phyloP scores from a whole-genome alignment of 805 yeast genomes.

The Scheffersomyces lignosus region DNA sequence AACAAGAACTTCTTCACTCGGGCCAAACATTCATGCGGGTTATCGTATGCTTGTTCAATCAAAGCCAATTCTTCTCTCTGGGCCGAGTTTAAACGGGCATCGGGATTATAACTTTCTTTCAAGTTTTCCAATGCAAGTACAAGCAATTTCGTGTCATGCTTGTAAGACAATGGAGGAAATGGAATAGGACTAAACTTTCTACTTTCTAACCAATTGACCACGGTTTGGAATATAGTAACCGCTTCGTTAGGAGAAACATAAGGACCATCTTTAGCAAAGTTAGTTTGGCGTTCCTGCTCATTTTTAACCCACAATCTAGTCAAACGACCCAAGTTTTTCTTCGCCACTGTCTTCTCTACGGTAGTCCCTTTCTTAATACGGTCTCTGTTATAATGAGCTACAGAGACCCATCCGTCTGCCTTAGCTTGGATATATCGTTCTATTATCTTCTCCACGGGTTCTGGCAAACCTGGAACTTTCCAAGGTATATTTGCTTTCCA shows the following conservation, averaged over 20 bases:
- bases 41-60: slow-evolving; percentile 95
- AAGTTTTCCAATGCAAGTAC: slow-evolving; percentile 86
- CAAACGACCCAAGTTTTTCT: slow-evolving; percentile 87
- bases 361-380: slow-evolving; percentile 86
- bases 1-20: slow-evolving; percentile 78
- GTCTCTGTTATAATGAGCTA: slow-evolving; percentile 90
- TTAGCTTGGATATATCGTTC: slow-evolving; percentile 90
- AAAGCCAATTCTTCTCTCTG: slow-evolving; percentile 92
- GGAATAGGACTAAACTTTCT: slow-evolving; percentile 85
- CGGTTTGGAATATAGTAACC: slow-evolving; percentile 76
- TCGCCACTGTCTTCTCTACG: slow-evolving; percentile 91
- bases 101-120: slow-evolving; percentile 69
- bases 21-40: slow-evolving; percentile 89
- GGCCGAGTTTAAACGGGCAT: slow-evolving; percentile 74
- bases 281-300: slow-evolving; percentile 86
- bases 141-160: slow-evolving; percentile 88
- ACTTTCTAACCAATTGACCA: slow-evolving; percentile 90
- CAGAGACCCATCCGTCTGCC: slow-evolving; percentile 95
- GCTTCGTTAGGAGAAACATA: slow-evolving; percentile 85
- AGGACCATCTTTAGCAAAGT: slow-evolving; percentile 83
- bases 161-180: slow-evolving; percentile 88
- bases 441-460: slow-evolving; percentile 82
- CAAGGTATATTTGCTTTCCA: slow-evolving; percentile 99
- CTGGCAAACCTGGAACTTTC: slow-evolving; percentile 96
- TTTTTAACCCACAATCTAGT: slow-evolving; percentile 90